phyloP scores from a whole-genome alignment of 495 filamentous ascomycete species.

The Podospora pseudoanserina region DNA sequence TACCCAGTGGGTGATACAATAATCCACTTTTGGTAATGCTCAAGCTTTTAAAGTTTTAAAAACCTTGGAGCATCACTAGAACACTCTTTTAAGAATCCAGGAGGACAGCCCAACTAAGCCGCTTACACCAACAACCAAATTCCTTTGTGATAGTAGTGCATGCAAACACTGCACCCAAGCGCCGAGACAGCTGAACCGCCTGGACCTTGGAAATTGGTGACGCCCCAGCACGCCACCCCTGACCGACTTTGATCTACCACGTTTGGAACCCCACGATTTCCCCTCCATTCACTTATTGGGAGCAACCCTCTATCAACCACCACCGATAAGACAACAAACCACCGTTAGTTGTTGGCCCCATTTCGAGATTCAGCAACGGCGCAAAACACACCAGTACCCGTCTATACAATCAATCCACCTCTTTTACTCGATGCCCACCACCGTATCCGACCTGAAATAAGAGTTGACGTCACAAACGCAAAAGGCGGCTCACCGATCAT shows the following conservation, averaged over 20 bases:
- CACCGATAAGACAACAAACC: not conserved
- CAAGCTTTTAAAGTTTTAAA: not conserved
- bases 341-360: not conserved
- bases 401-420: not conserved
- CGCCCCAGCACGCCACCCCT: conserved; percentile 8
- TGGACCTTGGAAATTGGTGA: not conserved
- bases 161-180: not conserved
- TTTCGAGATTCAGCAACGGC: not conserved
- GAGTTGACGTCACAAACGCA: conserved; percentile 6
- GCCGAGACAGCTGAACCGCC: not conserved
- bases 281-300: not conserved
- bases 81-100: no score
- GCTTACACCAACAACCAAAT: not conserved
- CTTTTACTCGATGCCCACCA: not conserved
- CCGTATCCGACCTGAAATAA: conserved; percentile 11
- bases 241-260: conserved; percentile 2
- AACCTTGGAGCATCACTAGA: no score
- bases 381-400: not conserved
- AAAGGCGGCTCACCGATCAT: conserved; percentile 24
- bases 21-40: not conserved
- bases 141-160: not conserved
- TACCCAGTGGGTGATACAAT: not conserved
- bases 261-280: conserved; percentile 10
- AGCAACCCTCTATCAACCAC: not conserved
- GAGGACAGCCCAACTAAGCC: not conserved